Percentiles rank a stretch among this genome's conserved stretches.
phyloP scores from a whole-genome alignment of 176 grass and related monocot species.

The Ensete glaucum region DNA sequence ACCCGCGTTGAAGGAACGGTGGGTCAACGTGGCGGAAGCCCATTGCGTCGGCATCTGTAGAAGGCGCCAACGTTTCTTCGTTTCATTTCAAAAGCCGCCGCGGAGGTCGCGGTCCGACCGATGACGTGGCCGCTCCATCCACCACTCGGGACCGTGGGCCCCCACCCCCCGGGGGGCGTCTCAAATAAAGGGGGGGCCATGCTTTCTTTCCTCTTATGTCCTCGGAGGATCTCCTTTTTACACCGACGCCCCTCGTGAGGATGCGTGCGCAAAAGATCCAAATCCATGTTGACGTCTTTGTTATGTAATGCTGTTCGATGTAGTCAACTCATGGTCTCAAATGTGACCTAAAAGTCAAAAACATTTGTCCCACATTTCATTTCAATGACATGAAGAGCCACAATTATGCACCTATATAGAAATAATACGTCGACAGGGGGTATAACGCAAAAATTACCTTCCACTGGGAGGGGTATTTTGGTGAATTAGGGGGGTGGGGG shows the following conservation, averaged over 20 bases:
- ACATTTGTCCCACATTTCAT: no score
- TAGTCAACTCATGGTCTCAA: no score
- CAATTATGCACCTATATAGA: neutral
- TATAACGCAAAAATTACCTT: neutral
- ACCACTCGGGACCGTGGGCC: no score
- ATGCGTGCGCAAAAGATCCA: no score
- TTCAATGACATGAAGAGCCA: no score
- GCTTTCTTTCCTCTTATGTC: neutral
- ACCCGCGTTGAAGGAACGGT: neutral
- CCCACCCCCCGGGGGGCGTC: no score
- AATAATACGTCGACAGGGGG: neutral
- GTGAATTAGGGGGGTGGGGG: neutral
- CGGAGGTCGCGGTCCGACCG: neutral
- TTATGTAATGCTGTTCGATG: no score
- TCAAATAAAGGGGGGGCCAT: no score
- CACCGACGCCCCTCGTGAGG: neutral
- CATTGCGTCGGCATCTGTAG: neutral
- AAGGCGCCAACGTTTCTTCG: neutral
- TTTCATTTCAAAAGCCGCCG: neutral
- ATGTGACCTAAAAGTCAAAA: no score
- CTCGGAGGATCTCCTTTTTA: neutral
- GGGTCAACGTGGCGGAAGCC: neutral
- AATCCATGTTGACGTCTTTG: no score
- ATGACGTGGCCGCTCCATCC: neutral
- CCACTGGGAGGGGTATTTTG: neutral